Evolutionary conservation across 441 rosid genomes (phyloP), one percentile per base, ranked within the genome.

Genomic region (Melastoma candidum): DNA sequence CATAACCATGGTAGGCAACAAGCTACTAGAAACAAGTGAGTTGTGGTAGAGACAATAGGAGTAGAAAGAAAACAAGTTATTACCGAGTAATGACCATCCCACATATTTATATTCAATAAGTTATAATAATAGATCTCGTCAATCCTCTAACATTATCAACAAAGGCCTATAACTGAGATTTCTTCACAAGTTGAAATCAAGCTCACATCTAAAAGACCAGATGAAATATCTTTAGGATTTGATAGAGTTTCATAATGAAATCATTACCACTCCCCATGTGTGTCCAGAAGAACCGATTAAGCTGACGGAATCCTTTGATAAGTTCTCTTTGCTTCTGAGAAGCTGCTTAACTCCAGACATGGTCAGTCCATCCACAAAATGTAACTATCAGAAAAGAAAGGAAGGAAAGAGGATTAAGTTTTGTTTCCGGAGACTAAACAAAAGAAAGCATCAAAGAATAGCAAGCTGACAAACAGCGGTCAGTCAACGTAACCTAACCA

Each of bases 281-380:
- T 48, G 51, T n/a, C 99, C 99, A 13, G 97, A 89, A 67, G 54
- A 51, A 43, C 97, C 99, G 1, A 49, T 80, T 78, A 86, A 70
- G 57, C 67, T 63, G 61, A 81, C 62, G 59, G 66, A 62, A 63
- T 77, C 69, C 61, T 73, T 63, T 62, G 65, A 52, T 56, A 48
- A 54, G 54, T 68, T 77, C 71, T 66, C 79, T 71, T 72, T 72
- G 56, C 63, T 75, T 70, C 71, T 79, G 54, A 83, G 74, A 51
- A 74, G 81, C 54, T 63, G 68, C 66, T 71, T 74, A 47, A 89
- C 82, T 57, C 74, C 76, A 61, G 76, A 68, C 64, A 71, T 74
- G 58, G 78, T 77, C 48, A 92, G 80, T 53, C 95, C 98, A 74
- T 92, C 97, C 65, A 85, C 83, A 57, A 84, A 77, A 72, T 88